These are phyloP conservation scores for Tetraselmis striata DNA, from an alignment of 139 green algal genomes.

Conservation along the genomic window DNA sequence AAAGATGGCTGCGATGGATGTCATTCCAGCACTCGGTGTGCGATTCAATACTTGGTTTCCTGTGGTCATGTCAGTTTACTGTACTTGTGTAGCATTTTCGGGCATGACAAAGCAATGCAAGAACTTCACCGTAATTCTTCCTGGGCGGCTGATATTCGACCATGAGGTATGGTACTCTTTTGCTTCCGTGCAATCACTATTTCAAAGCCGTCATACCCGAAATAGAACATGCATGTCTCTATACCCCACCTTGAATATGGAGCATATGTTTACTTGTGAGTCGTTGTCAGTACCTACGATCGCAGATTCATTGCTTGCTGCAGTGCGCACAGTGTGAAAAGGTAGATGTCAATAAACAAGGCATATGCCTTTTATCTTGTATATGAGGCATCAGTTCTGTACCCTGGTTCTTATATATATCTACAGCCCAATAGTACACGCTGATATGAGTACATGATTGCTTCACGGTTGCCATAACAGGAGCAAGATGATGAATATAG, in stretches of 20 bases:
- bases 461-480: constrained; percentile 42
- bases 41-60: constrained; percentile 79
- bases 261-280: too few species aligned
- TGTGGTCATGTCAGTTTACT: constrained; percentile 58
- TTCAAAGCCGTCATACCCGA: too few species aligned
- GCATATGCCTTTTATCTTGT: constrained; percentile 21
- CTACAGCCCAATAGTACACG: constrained; percentile 25
- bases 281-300: too few species aligned
- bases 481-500: constrained; percentile 64
- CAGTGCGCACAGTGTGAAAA: constrained; percentile 5
- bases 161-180: background rate
- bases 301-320: background rate
- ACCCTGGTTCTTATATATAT: constrained; percentile 7
- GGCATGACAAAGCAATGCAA: constrained; percentile 36
- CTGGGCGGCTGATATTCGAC: background rate
- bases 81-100: constrained; percentile 37
- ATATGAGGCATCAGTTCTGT: constrained; percentile 15
- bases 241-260: too few species aligned
- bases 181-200: too few species aligned
- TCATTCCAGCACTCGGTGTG: constrained; percentile 57
- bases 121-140: constrained; percentile 10
- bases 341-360: too few species aligned
- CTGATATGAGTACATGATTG: too few species aligned
- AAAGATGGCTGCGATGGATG: constrained; percentile 70
- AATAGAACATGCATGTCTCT: background rate